Percentiles rank a stretch among this genome's conserved stretches.
phyloP scores from a whole-genome alignment of 352 stramenopile genomes.

The Phytopythium litorale region DNA sequence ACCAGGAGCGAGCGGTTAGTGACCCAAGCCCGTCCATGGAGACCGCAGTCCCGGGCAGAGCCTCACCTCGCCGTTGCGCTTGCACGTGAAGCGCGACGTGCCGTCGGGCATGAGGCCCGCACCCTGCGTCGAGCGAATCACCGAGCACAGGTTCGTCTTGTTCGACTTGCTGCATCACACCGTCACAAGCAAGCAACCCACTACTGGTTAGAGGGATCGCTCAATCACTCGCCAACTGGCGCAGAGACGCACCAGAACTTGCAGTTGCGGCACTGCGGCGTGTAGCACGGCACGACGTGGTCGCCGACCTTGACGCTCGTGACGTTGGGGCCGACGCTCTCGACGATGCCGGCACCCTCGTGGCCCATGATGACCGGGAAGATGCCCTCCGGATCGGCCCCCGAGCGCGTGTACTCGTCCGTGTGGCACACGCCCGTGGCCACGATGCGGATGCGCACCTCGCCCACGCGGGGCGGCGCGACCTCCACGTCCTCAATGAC shows the following conservation, averaged over 20 bases:
- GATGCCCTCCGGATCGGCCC: constrained; percentile 70
- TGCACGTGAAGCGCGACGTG: constrained; percentile 83
- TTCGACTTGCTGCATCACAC: constrained; percentile 47
- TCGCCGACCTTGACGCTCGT: constrained; percentile 81
- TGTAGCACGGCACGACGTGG: constrained; percentile 97
- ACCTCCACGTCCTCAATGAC: constrained; percentile 83
- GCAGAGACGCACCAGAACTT: constrained; percentile 67
- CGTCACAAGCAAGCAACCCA: background rate
- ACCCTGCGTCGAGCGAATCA: constrained; percentile 79
- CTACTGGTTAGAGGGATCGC: background rate
- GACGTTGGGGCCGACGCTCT: constrained; percentile 76
- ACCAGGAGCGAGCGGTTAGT: background rate
- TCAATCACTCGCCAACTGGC: background rate
- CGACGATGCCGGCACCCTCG: constrained; percentile 79
- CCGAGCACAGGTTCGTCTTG: constrained; percentile 86
- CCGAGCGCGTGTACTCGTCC: constrained; percentile 85
- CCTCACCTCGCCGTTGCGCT: constrained; percentile 64
- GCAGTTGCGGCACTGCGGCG: constrained; percentile 87
- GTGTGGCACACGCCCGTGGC: constrained; percentile 86
- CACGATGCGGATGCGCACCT: constrained; percentile 84
- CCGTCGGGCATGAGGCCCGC: constrained; percentile 78
- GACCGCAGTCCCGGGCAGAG: constrained; percentile 8
- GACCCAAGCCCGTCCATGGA: background rate
- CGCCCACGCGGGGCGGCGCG: constrained; percentile 48
- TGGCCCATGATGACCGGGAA: constrained; percentile 89